A percentile compares a stretch with the other conserved stretches of the same genome.
Evolutionary conservation across 2,329 filamentous ascomycete species (phyloP).

Genomic region (Knufia petricola): DNA sequence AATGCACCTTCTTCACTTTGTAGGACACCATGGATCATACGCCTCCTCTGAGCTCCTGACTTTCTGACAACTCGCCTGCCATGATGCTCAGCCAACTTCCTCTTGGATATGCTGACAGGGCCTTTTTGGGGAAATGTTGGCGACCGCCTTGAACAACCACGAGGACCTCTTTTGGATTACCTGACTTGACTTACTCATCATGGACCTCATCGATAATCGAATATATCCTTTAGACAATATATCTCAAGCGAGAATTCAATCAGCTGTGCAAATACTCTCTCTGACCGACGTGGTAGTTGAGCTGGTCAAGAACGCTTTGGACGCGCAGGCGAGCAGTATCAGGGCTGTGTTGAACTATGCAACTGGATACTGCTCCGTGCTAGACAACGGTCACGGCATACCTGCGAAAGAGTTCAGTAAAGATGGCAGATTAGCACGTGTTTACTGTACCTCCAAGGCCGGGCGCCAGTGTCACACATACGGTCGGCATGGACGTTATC

Average conservation of each 20-base stretch:
- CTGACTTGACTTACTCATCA: neutral
- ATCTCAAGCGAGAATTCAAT: conserved; percentile 56
- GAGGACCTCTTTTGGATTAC: neutral
- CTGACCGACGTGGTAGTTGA: conserved; percentile 62
- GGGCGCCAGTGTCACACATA: conserved; percentile 41
- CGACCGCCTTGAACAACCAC: conserved; percentile 11
- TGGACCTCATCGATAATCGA: conserved; percentile 3
- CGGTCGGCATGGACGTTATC: conserved; percentile 63
- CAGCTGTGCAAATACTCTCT: conserved; percentile 68
- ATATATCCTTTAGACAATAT: conserved; percentile 7
- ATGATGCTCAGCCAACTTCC: neutral
- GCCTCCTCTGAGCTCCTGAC: too few relatives aligned
- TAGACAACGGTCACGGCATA: conserved; percentile 80
- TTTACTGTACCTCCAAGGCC: conserved; percentile 71
- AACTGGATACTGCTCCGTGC: conserved; percentile 66
- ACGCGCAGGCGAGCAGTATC: conserved; percentile 62
- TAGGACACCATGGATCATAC: too few relatives aligned
- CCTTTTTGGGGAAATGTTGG: conserved; percentile 7
- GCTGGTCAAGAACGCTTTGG: conserved; percentile 73
- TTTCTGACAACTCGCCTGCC: neutral
- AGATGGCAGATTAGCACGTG: conserved; percentile 28
- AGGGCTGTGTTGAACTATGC: conserved; percentile 63
- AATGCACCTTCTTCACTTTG: too few relatives aligned
- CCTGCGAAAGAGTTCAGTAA: conserved; percentile 56
- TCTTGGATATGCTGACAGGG: conserved; percentile 11